Evolutionary conservation across 176 grass and related monocot genomes (phyloP).

Genomic region (Rhynchospora tenuis): DNA sequence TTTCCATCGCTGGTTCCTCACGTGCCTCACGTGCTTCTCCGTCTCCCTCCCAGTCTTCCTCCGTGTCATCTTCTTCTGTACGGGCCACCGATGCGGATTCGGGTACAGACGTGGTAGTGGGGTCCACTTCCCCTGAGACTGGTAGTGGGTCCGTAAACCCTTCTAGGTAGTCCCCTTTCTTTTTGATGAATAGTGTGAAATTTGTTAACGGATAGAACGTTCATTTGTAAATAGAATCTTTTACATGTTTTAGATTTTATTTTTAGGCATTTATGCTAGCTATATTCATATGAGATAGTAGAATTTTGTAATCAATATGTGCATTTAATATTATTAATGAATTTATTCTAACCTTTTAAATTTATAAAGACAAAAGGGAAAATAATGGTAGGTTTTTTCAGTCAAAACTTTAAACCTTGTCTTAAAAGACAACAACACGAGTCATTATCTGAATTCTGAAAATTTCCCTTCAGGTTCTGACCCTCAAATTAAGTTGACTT

Average conservation of each 20-base stretch:
- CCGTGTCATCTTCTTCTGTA: constrained; percentile 18
- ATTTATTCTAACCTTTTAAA: background rate
- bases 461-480: background rate
- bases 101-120: background rate
- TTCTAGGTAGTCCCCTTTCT: constrained; percentile 11
- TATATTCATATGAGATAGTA: background rate
- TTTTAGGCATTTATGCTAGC: background rate
- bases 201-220: background rate
- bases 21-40: constrained; percentile 7
- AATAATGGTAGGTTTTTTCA: background rate
- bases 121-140: constrained; percentile 19
- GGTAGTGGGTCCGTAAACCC: constrained; percentile 20
- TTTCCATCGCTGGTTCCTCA: background rate
- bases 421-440: background rate
- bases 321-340: background rate
- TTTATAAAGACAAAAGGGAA: background rate
- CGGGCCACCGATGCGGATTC: background rate
- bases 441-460: background rate
- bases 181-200: background rate
- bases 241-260: background rate
- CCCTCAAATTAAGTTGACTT: background rate
- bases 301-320: background rate
- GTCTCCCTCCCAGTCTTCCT: constrained; percentile 19
- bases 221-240: background rate
- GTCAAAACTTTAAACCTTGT: background rate